These are phyloP conservation scores for Colletotrichum liaoningense DNA, from an alignment of 2,329 filamentous ascomycete species.

Conservation along the genomic window DNA sequence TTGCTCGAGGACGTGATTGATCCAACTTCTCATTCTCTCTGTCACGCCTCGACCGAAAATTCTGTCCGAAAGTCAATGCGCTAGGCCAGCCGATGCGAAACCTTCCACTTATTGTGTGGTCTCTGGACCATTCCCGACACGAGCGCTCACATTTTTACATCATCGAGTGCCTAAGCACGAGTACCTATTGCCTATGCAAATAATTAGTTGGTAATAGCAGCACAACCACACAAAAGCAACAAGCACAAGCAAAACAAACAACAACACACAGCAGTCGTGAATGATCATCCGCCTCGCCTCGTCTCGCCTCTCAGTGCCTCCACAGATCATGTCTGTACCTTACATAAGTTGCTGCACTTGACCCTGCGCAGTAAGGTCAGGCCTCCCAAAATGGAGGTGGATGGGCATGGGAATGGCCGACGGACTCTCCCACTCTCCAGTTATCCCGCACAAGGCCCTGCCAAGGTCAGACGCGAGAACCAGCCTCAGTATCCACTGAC, in stretches of 20 bases:
- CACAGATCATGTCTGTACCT: conserved; percentile 21
- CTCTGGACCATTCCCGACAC: neutral
- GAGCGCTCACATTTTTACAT: neutral
- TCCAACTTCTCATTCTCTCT: neutral
- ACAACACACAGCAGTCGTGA: neutral
- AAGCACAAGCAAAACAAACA: conserved; percentile 21
- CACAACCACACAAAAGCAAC: neutral
- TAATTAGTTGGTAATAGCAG: neutral
- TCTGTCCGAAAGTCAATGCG: conserved; percentile 14
- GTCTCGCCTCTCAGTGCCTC: neutral
- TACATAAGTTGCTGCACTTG: conserved; percentile 22
- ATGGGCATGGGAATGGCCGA: conserved; percentile 25
- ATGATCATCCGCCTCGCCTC: neutral
- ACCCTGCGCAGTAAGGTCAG: conserved; percentile 17
- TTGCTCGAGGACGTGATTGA: neutral
- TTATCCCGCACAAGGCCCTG: conserved; percentile 20
- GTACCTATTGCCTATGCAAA: no score
- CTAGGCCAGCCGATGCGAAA: conserved; percentile 3
- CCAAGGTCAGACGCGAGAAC: conserved; percentile 23
- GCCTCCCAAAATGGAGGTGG: conserved; percentile 12
- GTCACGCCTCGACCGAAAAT: neutral
- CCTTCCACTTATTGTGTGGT: conserved; percentile 4
- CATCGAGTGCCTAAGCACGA: neutral
- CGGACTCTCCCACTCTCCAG: conserved; percentile 20
- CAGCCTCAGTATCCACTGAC: conserved; percentile 7